Base-by-base conservation (phyloP, 2,329 filamentous ascomycete species). In the Waltergamsia citrina region DNA sequence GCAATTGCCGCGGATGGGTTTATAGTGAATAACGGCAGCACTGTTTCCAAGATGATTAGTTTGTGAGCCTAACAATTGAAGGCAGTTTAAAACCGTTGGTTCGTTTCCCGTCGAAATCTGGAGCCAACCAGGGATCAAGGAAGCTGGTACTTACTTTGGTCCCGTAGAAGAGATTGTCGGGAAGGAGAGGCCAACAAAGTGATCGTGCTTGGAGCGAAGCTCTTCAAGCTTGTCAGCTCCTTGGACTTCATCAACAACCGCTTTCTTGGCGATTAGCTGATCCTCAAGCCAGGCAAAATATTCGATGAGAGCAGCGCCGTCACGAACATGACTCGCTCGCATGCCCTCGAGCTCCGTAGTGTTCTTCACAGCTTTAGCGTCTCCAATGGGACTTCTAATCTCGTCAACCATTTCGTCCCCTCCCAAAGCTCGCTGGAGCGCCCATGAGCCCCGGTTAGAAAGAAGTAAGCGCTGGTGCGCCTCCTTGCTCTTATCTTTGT, bases 231-330 rank as follows among this genome's bases (percentile, higher is more conserved):
- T 93, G 53, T 95, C 85, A 12, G 88, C 87, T n/a, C 76, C 92
- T 44, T 85, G 71, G 3, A 95, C 86, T 54, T 98, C 92, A 49
- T 96, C 87, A 7, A 98, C 59, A 4, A 65, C 71, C 2, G 71
- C 71, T 41, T 82, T 81, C 54, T 90, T 80, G 43, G 69, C 74
- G 38, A 85, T 53, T 17, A 98, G 66, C 51, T 95, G 81, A 48
- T 95, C 75, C 56, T 98, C 92, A 4, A 98, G 71, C 92, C 92
- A 98, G 10, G 92, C 86, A 56, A 98, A 95, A 56, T 87, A 98
- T 53, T 94, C 79, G 36, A 78, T 88, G 40, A 96, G 60, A 3
- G 92, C 90, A 30, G 86, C 87, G 30, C 92, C 92, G 50, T 98
- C 92, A 42, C 92, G 78, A 45, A 96, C 77, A 53, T 98, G 92